Evolutionary conservation across 1,139 yeast species (phyloP).

Genomic region (Debaryomycetaceae sp.): DNA sequence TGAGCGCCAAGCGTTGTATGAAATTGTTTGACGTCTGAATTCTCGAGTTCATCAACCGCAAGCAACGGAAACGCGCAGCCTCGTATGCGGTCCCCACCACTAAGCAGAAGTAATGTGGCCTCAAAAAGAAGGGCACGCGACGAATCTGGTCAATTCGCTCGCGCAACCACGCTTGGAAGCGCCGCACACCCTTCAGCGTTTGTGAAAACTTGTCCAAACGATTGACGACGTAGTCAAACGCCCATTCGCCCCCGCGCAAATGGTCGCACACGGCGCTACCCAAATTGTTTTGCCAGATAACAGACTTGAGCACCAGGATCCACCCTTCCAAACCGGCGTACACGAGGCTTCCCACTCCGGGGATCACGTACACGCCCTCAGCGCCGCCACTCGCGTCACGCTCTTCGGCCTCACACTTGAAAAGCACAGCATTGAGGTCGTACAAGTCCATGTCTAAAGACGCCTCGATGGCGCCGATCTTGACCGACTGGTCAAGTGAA

Average conservation of each 20-base stretch:
- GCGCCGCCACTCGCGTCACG: conserved; percentile 70
- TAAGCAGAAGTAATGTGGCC: conserved; percentile 84
- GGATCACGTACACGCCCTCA: conserved; percentile 66
- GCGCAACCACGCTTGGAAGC: conserved; percentile 65
- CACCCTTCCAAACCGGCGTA: conserved; percentile 96
- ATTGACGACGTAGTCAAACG: conserved; percentile 67
- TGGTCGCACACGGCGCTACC: conserved; percentile 83
- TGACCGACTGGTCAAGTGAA: conserved; percentile 58
- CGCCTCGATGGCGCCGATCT: conserved; percentile 73
- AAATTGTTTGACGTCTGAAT: conserved; percentile 65
- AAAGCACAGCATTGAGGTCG: conserved; percentile 73
- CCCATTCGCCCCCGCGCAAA: conserved; percentile 83
- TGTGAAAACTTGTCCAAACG: conserved; percentile 57
- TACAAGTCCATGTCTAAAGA: conserved; percentile 54
- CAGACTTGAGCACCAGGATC: conserved; percentile 62
- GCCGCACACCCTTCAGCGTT: conserved; percentile 40
- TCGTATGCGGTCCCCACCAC: conserved; percentile 78
- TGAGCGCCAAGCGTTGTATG: conserved; percentile 73
- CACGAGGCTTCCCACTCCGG: conserved; percentile 57
- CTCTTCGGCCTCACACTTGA: conserved; percentile 83
- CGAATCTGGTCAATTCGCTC: conserved; percentile 63
- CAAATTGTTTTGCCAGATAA: conserved; percentile 67
- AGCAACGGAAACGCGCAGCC: conserved; percentile 67
- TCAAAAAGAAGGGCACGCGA: conserved; percentile 66
- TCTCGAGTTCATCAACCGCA: conserved; percentile 49